Conservation (phyloP, 495 filamentous ascomycete genomes). For the Penicillium subrubescens region DNA sequence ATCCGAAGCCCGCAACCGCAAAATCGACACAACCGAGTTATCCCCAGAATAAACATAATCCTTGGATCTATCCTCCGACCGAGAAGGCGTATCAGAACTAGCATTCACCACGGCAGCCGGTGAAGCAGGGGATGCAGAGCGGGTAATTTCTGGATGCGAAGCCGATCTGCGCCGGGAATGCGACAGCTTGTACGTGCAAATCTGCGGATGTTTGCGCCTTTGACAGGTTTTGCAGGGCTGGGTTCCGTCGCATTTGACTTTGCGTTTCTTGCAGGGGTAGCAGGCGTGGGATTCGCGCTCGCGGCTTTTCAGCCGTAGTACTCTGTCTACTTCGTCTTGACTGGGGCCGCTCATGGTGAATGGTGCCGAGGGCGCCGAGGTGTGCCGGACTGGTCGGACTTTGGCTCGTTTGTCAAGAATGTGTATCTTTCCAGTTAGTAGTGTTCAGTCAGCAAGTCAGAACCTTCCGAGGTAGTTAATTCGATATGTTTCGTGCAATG, state of each 20-base stretch:
- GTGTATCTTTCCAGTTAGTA: neutral
- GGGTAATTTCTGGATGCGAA: neutral
- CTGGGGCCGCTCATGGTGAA: conserved; percentile 21
- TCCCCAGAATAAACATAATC: conserved; percentile 48
- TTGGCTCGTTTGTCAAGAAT: neutral
- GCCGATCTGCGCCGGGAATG: neutral
- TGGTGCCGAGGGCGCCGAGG: conserved; percentile 12
- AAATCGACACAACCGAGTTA: conserved; percentile 38
- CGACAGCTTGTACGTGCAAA: conserved; percentile 36
- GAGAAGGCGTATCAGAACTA: neutral
- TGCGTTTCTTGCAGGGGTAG: conserved; percentile 45
- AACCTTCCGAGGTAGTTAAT: neutral
- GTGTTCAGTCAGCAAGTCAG: neutral
- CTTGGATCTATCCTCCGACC: conserved; percentile 29
- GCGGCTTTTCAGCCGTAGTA: conserved; percentile 33
- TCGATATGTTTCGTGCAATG: neutral
- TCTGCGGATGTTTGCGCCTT: conserved; percentile 36
- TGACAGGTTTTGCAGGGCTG: conserved; percentile 38
- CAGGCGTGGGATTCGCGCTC: conserved; percentile 40
- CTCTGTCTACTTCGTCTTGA: conserved; percentile 32
- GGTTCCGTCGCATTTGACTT: conserved; percentile 42
- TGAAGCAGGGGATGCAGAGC: conserved; percentile 4
- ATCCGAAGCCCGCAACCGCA: conserved; percentile 54
- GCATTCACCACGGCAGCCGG: neutral
- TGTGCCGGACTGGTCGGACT: neutral